A percentile compares a stretch with the other conserved stretches of the same genome.
Evolutionary conservation across 2,329 filamentous ascomycete genomes (phyloP).

Genomic region (Botrytis porri): DNA sequence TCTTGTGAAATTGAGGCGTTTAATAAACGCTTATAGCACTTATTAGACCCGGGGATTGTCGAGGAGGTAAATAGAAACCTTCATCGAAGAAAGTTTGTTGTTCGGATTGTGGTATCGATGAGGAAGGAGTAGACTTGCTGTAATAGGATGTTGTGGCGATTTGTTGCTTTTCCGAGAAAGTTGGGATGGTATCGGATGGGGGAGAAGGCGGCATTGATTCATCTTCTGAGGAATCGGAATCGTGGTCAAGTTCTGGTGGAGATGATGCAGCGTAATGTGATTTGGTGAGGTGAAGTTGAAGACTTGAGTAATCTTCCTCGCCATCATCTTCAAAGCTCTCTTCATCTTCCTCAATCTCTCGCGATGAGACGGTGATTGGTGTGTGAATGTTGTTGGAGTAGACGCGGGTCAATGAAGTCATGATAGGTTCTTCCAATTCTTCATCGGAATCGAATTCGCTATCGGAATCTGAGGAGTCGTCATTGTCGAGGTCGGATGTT

Average conservation of each 20-base stretch:
- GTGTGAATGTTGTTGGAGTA: slow-evolving; percentile 41
- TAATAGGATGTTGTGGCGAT: slow-evolving; percentile 43
- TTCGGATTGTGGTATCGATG: slow-evolving; percentile 36
- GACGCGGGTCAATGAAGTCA: slow-evolving; percentile 47
- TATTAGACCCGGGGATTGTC: slow-evolving; percentile 42
- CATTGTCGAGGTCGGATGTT: slow-evolving; percentile 57
- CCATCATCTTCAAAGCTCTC: slow-evolving; percentile 52
- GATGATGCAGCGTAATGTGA: slow-evolving; percentile 57
- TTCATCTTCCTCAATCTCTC: slow-evolving; percentile 37
- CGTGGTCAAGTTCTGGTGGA: slow-evolving; percentile 67
- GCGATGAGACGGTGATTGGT: slow-evolving; percentile 5
- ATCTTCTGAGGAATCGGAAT: slow-evolving; percentile 69
- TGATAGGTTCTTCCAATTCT: slow-evolving; percentile 55
- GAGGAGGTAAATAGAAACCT: slow-evolving; percentile 47
- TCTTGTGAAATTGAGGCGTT: slow-evolving; percentile 1
- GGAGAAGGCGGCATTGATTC: slow-evolving; percentile 62
- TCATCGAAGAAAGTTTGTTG: slow-evolving; percentile 46
- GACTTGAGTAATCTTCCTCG: slow-evolving; percentile 59
- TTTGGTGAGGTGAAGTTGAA: slow-evolving; percentile 65
- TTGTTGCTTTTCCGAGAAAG: slow-evolving; percentile 58
- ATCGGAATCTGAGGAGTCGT: slow-evolving; percentile 52
- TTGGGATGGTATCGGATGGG: slow-evolving; percentile 47
- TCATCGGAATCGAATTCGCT: slow-evolving; percentile 54
- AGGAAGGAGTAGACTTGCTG: slow-evolving; percentile 35
- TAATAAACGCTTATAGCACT: slow-evolving; percentile 48